Evolutionary conservation across 306 rosid species (phyloP).

Genomic region (Quercus engelmannii): DNA sequence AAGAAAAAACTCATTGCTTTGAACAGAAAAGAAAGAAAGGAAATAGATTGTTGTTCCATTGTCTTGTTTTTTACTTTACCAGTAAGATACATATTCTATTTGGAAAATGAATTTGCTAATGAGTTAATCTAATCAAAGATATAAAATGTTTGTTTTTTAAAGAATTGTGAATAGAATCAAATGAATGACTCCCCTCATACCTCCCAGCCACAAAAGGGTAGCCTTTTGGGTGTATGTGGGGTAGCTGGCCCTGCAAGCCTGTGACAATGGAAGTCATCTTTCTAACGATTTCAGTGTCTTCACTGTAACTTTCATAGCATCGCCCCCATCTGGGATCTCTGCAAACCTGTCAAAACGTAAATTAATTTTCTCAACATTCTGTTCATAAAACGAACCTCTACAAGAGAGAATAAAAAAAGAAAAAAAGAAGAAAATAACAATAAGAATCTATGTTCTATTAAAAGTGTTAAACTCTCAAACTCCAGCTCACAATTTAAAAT

Average conservation of each 20-base stretch:
- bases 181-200: slow-evolving; percentile 21
- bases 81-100: not conserved
- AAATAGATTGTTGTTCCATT: not conserved
- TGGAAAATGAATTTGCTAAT: not conserved
- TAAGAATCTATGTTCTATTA: not conserved
- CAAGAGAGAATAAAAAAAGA: not conserved
- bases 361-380: not conserved
- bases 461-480: not conserved
- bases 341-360: slow-evolving; percentile 37
- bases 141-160: not conserved
- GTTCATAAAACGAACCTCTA: not conserved
- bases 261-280: slow-evolving; percentile 42
- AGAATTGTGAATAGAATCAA: not conserved
- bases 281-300: slow-evolving; percentile 45
- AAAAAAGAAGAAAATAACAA: not conserved
- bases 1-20: not conserved
- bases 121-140: not conserved
- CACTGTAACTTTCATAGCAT: slow-evolving; percentile 53
- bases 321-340: slow-evolving; percentile 64
- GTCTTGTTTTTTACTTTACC: not conserved
- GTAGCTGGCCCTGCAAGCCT: slow-evolving; percentile 62
- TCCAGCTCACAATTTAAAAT: not conserved
- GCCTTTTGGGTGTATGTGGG: slow-evolving; percentile 36
- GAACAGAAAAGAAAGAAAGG: not conserved
- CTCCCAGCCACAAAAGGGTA: slow-evolving; percentile 51